These are phyloP conservation scores for Bruguiera gymnorhiza DNA, from an alignment of 345 rosid species.

Conservation along the genomic window DNA sequence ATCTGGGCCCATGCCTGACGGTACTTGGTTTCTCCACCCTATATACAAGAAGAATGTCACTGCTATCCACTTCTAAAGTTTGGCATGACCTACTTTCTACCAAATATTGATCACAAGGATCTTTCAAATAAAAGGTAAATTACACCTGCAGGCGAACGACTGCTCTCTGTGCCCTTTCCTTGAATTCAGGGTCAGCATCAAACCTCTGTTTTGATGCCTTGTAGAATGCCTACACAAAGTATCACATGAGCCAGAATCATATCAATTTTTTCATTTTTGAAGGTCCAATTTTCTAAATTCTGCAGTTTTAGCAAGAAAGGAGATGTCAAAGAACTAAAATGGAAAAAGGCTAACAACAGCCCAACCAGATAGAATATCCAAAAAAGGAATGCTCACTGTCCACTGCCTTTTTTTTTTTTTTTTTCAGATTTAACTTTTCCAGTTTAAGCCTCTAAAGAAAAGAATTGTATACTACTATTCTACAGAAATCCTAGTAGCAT, in stretches of 20 bases:
- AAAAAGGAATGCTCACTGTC: too few species aligned
- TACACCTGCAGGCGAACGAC: slow-evolving; percentile 91
- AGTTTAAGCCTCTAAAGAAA: too few species aligned
- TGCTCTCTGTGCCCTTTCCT: slow-evolving; percentile 87
- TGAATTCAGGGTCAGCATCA: slow-evolving; percentile 64
- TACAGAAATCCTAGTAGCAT: too few species aligned
- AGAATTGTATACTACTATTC: too few species aligned
- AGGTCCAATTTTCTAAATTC: too few species aligned
- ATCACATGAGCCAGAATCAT: slow-evolving; percentile 26
- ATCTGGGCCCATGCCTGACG: slow-evolving; percentile 81
- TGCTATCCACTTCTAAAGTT: neutral
- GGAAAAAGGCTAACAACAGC: too few species aligned
- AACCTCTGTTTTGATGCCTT: slow-evolving; percentile 76
- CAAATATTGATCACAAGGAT: neutral
- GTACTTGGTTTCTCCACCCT: slow-evolving; percentile 85
- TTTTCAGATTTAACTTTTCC: too few species aligned
- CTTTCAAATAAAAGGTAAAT: neutral
- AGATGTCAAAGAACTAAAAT: too few species aligned
- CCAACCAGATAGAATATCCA: too few species aligned
- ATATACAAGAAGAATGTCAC: neutral
- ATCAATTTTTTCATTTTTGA: neutral
- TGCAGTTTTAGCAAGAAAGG: too few species aligned
- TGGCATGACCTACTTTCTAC: neutral
- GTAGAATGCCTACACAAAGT: slow-evolving; percentile 58
- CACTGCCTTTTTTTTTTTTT: too few species aligned